A percentile compares a stretch with the other conserved stretches of the same genome.
phyloP scores from a whole-genome alignment of 257 asterid species.

The Voacanga thouarsii region DNA sequence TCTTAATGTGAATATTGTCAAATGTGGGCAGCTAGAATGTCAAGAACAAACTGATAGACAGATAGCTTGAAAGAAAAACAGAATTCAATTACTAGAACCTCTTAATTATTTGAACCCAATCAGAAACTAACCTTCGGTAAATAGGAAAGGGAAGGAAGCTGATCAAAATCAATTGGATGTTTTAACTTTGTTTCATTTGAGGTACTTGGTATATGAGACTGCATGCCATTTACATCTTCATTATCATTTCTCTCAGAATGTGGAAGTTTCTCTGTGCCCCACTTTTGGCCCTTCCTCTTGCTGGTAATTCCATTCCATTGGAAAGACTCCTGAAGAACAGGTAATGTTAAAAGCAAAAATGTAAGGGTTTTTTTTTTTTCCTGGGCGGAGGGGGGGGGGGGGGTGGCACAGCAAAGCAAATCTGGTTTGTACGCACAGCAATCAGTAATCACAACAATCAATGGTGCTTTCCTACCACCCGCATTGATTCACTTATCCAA shows the following conservation, averaged over 20 bases:
- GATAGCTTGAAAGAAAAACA: not conserved
- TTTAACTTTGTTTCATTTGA: slow-evolving; percentile 33
- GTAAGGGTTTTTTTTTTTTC: too few species aligned
- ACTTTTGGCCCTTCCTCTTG: slow-evolving; percentile 90
- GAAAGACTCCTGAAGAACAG: slow-evolving; percentile 47
- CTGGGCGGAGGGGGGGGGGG: too few species aligned
- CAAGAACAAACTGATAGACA: not conserved
- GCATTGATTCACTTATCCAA: not conserved
- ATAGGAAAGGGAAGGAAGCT: slow-evolving; percentile 67
- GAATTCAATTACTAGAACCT: not conserved
- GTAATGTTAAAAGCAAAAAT: not conserved
- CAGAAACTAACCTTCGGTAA: slow-evolving; percentile 57
- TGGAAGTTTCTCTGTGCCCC: slow-evolving; percentile 70
- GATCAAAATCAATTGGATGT: slow-evolving; percentile 51
- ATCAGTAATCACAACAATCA: not conserved
- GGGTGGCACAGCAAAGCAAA: not conserved
- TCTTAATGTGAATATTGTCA: not conserved
- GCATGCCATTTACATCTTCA: slow-evolving; percentile 31
- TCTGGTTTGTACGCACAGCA: not conserved
- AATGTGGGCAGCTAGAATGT: not conserved
- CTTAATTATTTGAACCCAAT: not conserved
- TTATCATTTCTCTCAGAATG: slow-evolving; percentile 40
- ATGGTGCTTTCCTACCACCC: not conserved
- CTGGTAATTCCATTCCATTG: slow-evolving; percentile 84
- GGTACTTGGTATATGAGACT: slow-evolving; percentile 27